phyloP scores from a whole-genome alignment of 768 basidiomycete species.

The Rubroboletus satanas region DNA sequence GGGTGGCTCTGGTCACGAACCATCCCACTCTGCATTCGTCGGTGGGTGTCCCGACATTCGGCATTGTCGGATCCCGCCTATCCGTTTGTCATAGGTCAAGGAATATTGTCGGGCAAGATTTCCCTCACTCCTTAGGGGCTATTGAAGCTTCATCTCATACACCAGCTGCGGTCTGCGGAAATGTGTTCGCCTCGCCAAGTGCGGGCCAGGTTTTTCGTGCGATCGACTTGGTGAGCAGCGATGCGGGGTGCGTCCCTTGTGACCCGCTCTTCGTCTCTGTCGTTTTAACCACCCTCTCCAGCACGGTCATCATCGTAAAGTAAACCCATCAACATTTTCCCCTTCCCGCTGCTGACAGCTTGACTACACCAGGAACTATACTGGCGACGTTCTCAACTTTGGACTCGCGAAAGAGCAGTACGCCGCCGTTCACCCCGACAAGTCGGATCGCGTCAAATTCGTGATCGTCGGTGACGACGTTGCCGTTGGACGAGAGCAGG shows the following conservation, averaged over 20 bases:
- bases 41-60: constrained; percentile 41
- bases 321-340: constrained; percentile 25
- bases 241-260: constrained; percentile 53
- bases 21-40: constrained; percentile 86
- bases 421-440: constrained; percentile 63
- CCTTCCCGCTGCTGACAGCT: constrained; percentile 4
- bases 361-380: constrained; percentile 63
- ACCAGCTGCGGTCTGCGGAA: constrained; percentile 78
- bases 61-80: not conserved
- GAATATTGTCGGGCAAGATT: constrained; percentile 65
- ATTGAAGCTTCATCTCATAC: not conserved
- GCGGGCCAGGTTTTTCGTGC: constrained; percentile 78
- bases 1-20: constrained; percentile 89
- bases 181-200: constrained; percentile 87
- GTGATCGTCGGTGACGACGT: constrained; percentile 89
- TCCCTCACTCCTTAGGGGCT: not conserved
- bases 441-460: constrained; percentile 65
- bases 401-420: constrained; percentile 86
- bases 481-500: constrained; percentile 76
- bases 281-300: constrained; percentile 23
- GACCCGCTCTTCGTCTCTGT: not conserved
- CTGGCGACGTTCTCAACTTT: constrained; percentile 88
- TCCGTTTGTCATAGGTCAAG: constrained; percentile 47
- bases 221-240: constrained; percentile 70
- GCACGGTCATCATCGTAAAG: constrained; percentile 84